A percentile compares a stretch with the other conserved stretches of the same genome.
These are phyloP conservation scores for Terana coerulea DNA, from an alignment of 768 basidiomycete species.

Conservation along the genomic window DNA sequence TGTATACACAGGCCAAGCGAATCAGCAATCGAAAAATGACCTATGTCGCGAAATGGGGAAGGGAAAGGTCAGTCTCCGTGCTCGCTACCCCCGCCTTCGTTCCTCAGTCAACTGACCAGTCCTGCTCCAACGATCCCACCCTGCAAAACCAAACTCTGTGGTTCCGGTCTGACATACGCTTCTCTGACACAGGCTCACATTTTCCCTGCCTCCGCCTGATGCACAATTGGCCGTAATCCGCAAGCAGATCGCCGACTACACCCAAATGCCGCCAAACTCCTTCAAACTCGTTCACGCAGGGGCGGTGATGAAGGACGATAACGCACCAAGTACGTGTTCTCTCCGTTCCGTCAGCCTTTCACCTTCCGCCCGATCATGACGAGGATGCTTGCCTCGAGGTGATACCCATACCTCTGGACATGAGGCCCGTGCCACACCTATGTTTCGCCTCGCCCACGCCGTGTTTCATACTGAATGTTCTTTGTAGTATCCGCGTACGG, in stretches of 20 bases:
- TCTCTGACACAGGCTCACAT: slow-evolving; percentile 35
- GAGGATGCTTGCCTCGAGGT: background rate
- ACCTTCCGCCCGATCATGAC: slow-evolving; percentile 1
- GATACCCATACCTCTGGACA: background rate
- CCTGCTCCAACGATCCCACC: slow-evolving; percentile 2
- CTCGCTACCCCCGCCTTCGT: background rate
- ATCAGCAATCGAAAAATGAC: slow-evolving; percentile 27
- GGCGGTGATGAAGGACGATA: slow-evolving; percentile 85
- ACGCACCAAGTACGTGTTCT: slow-evolving; percentile 48
- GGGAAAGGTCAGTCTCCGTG: slow-evolving; percentile 33
- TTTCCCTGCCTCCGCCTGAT: slow-evolving; percentile 52
- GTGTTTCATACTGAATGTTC: slow-evolving; percentile 13
- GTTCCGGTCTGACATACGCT: background rate
- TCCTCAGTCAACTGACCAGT: slow-evolving; percentile 7
- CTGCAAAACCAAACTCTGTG: background rate
- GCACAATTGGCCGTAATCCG: slow-evolving; percentile 60
- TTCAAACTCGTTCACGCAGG: slow-evolving; percentile 92
- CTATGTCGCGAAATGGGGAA: slow-evolving; percentile 47
- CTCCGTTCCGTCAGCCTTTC: slow-evolving; percentile 9
- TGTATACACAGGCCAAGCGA: slow-evolving; percentile 24
- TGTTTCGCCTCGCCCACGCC: slow-evolving; percentile 8
- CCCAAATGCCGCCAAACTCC: slow-evolving; percentile 59
- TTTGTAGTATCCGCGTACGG: slow-evolving; percentile 68
- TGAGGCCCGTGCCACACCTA: too few relatives aligned
- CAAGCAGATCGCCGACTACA: slow-evolving; percentile 63